Evolutionary conservation across 441 rosid species (phyloP).

Genomic region (Adansonia grandidieri): DNA sequence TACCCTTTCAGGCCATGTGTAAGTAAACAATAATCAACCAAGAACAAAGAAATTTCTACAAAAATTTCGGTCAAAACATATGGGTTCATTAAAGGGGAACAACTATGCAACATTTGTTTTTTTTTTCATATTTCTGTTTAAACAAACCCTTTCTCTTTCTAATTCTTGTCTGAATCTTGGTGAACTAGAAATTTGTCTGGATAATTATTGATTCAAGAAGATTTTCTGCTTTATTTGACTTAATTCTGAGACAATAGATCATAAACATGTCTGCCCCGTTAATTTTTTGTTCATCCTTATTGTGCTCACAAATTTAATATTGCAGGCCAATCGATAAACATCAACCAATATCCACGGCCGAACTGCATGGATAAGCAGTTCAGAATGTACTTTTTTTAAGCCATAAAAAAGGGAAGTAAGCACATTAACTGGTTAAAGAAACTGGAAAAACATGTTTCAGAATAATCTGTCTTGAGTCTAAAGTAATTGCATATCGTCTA

Average conservation of each 20-base stretch:
- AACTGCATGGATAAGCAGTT: no score
- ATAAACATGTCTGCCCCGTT: not conserved
- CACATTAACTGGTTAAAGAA: not conserved
- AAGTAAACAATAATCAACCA: not conserved
- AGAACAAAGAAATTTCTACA: not conserved
- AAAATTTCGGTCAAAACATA: not conserved
- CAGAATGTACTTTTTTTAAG: no score
- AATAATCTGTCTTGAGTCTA: not conserved
- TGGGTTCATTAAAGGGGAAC: not conserved
- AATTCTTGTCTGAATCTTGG: not conserved
- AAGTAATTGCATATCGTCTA: not conserved
- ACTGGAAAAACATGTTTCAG: not conserved
- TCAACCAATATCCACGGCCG: not conserved
- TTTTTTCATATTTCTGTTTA: not conserved
- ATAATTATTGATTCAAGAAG: not conserved
- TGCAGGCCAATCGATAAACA: not conserved
- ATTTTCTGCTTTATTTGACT: slow-evolving; percentile 1
- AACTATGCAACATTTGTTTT: not conserved
- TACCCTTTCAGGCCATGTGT: not conserved
- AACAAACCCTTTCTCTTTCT: not conserved
- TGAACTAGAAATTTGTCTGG: not conserved
- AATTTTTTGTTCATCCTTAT: not conserved
- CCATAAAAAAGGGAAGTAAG: not conserved
- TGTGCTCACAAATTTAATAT: not conserved
- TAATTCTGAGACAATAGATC: not conserved